Base-by-base conservation (phyloP, 768 basidiomycete species). In the Termitomyces sp. region DNA sequence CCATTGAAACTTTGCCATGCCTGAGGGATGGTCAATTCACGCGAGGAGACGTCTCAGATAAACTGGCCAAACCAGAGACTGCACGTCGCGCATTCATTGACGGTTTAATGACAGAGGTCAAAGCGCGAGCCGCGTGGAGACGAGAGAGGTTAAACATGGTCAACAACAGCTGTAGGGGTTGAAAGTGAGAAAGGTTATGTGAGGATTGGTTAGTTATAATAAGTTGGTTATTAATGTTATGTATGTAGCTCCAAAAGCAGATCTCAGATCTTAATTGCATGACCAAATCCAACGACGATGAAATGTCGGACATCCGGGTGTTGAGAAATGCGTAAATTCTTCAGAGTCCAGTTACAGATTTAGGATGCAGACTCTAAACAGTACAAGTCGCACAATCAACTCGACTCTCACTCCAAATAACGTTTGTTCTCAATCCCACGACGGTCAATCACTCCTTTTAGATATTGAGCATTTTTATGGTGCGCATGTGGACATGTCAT, bases 401-500 rank as follows among this genome's bases (percentile, higher is more conserved):
- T 30, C 30, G 6, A 7, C 30, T 30, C 30, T 6, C 30, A 30
- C 30, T 30, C 30, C 30, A 38, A 16, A 6, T 9, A 42, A 40
- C 7, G 40, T 42, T 42, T n/a, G n/a, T 20, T 36, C 45, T 26
- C 30, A 45, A n/a, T 32, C 33, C 20, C 44, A 33, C 43, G 4
- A 44, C 13, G 22, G 24, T 14, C 9, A 18, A 49, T 44, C 18
- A n/a, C 44, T 53, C 40, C 42, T 14, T 45, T 53, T 18, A 43
- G n/a, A 22, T 40, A 47, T 44, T 58, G 45, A 52, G 55, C 46
- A 51, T 32, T 53, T 55, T 62, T 53, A 58, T 54, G 36, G 53
- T 55, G 65, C 61, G 69, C 70, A 70, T 72, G 69, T 68, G 70
- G 69, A 72, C 73, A 75, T 76, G 71, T 75, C 75, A 76, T 77